These are phyloP conservation scores for Juglanconis juglandina DNA, from an alignment of 2,329 filamentous ascomycete species.

Conservation along the genomic window DNA sequence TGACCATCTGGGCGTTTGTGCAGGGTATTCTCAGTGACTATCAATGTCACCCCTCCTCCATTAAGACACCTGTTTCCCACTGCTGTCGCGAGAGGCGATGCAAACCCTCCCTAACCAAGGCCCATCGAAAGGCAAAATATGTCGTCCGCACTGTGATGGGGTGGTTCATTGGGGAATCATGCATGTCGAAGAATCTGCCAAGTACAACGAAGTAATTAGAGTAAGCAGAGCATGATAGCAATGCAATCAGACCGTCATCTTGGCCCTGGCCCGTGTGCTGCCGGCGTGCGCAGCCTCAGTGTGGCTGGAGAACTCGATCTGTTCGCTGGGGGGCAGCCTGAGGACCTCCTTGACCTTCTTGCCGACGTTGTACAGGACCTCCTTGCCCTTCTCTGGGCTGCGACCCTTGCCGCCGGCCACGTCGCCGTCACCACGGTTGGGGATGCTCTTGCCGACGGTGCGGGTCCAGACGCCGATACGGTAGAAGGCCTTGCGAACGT, in stretches of 20 bases:
- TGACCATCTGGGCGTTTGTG: neutral
- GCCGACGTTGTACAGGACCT: constrained; percentile 80
- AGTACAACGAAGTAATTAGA: neutral
- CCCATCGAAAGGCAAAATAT: neutral
- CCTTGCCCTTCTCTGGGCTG: constrained; percentile 75
- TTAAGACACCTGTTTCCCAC: neutral
- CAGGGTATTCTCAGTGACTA: constrained; percentile 10
- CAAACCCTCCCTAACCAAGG: neutral
- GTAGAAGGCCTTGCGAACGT: constrained; percentile 97
- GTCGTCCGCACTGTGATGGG: neutral
- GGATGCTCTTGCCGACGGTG: constrained; percentile 81
- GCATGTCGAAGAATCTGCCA: neutral
- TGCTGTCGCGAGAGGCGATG: neutral
- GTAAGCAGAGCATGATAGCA: neutral
- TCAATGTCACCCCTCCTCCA: constrained; percentile 3
- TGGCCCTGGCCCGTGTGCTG: constrained; percentile 93
- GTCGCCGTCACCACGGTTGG: constrained; percentile 69
- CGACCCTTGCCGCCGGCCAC: constrained; percentile 75
- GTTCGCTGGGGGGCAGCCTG: constrained; percentile 70
- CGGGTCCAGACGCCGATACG: constrained; percentile 97
- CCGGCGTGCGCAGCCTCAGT: constrained; percentile 90
- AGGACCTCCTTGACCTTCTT: constrained; percentile 89
- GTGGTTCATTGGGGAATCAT: neutral
- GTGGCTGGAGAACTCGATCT: constrained; percentile 93
- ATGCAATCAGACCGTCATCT: constrained; percentile 69